Percentiles rank a stretch among this genome's conserved stretches.
Conservation (phyloP, 1,284 basidiomycete species). For the Heterobasidion parviporum region DNA sequence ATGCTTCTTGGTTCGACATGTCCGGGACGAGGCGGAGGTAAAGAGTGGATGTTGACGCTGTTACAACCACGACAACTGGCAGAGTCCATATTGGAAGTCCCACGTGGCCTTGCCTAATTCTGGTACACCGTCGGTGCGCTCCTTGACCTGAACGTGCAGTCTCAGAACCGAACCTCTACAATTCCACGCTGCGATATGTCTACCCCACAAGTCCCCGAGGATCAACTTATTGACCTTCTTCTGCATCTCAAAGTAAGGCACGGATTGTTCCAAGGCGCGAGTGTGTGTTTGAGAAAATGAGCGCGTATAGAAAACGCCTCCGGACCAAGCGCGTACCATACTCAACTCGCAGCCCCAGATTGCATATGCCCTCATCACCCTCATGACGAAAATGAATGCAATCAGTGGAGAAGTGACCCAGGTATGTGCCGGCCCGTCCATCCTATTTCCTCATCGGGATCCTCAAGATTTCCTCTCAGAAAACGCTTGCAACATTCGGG, state of each 20-base stretch:
- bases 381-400: conserved; percentile 70
- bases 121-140: background rate
- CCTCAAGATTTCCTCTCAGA: conserved; percentile 1
- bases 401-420: conserved; percentile 67
- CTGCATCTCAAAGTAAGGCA: conserved; percentile 51
- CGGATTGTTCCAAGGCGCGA: conserved; percentile 5
- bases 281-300: background rate
- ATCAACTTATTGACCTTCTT: conserved; percentile 60
- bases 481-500: conserved; percentile 9
- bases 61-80: background rate
- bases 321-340: conserved; percentile 57
- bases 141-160: background rate
- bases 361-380: conserved; percentile 62
- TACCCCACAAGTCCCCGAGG: conserved; percentile 28
- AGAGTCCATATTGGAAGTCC: background rate
- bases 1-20: conserved; percentile 33
- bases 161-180: background rate
- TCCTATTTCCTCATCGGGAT: too few relatives aligned
- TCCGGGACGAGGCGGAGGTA: too few relatives aligned
- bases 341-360: conserved; percentile 66
- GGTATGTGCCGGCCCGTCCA: conserved; percentile 25
- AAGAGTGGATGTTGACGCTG: background rate
- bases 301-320: conserved; percentile 54
- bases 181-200: conserved; percentile 8
- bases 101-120: background rate